Percentiles rank a stretch among this genome's conserved stretches.
These are phyloP conservation scores for Venturia pyrina DNA, from an alignment of 2,329 filamentous ascomycete species.

Conservation along the genomic window DNA sequence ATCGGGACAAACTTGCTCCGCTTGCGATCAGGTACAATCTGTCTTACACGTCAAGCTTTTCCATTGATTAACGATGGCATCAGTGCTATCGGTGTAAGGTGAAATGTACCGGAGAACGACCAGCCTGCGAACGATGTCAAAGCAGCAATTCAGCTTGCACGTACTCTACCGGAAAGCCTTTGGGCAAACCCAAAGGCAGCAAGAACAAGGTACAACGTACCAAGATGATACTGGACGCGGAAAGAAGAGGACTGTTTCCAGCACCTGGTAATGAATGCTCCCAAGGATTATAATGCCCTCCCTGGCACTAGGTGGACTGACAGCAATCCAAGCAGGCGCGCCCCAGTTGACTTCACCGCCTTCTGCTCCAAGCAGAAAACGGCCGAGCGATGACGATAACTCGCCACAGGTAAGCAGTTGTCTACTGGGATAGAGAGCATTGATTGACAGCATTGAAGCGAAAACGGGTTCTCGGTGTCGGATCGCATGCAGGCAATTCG, in stretches of 20 bases:
- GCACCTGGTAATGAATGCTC: background rate
- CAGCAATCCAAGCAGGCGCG: background rate
- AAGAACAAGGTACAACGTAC: conserved; percentile 12
- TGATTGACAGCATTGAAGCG: background rate
- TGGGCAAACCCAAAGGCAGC: conserved; percentile 10
- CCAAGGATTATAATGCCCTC: background rate
- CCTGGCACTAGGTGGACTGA: background rate
- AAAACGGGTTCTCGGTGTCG: background rate
- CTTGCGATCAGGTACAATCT: conserved; percentile 9
- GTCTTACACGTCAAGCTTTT: background rate
- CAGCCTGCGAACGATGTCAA: conserved; percentile 5
- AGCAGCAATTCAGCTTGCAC: conserved; percentile 6
- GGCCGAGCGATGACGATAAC: background rate
- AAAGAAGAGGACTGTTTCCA: background rate
- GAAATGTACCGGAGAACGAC: conserved; percentile 9
- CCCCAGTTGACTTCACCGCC: background rate
- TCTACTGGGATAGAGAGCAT: too few species aligned
- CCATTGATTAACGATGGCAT: background rate
- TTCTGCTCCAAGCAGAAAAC: background rate
- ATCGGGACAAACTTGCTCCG: conserved; percentile 10
- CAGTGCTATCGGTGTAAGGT: conserved; percentile 12
- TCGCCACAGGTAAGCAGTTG: conserved; percentile 1
- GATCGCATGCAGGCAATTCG: background rate
- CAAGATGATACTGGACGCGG: background rate
- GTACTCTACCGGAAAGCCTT: conserved; percentile 10